A percentile compares a stretch with the other conserved stretches of the same genome.
phyloP scores from a whole-genome alignment of 257 asterid species.

The Gentiana macrophylla region DNA sequence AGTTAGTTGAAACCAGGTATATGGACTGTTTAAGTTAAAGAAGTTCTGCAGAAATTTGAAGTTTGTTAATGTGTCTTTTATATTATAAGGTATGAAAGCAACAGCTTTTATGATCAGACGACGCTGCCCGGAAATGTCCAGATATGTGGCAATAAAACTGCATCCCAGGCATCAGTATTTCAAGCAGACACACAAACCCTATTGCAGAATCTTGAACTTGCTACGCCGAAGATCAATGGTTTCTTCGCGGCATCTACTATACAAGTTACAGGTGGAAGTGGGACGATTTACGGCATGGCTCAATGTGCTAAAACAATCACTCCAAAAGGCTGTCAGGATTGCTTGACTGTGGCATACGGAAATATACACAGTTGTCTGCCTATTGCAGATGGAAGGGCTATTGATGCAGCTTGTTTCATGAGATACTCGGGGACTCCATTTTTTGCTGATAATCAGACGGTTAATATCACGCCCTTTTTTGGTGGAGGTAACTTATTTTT shows the following conservation, averaged over 20 bases:
- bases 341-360: constrained; percentile 50
- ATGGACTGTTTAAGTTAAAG: too few relatives aligned
- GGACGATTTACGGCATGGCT: constrained; percentile 44
- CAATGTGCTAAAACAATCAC: constrained; percentile 65
- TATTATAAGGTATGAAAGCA: constrained; percentile 60
- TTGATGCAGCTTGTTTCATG: constrained; percentile 70
- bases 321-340: constrained; percentile 48
- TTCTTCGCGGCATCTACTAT: constrained; percentile 53
- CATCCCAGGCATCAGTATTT: constrained; percentile 38
- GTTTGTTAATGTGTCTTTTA: background rate
- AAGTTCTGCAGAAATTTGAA: too few relatives aligned
- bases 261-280: constrained; percentile 10
- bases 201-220: constrained; percentile 41
- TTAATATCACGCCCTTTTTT: constrained; percentile 43
- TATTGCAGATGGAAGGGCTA: constrained; percentile 54
- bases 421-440: constrained; percentile 52
- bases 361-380: constrained; percentile 65
- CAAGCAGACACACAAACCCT: constrained; percentile 22
- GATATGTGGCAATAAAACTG: constrained; percentile 50
- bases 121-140: constrained; percentile 59
- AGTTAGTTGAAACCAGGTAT: too few relatives aligned
- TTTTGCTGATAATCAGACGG: constrained; percentile 50
- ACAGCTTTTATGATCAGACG: constrained; percentile 49
- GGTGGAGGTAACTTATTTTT: constrained; percentile 17
- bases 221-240: constrained; percentile 50